These are phyloP conservation scores for Pisolithus tinctorius DNA, from an alignment of 768 basidiomycete genomes.

Conservation along the genomic window DNA sequence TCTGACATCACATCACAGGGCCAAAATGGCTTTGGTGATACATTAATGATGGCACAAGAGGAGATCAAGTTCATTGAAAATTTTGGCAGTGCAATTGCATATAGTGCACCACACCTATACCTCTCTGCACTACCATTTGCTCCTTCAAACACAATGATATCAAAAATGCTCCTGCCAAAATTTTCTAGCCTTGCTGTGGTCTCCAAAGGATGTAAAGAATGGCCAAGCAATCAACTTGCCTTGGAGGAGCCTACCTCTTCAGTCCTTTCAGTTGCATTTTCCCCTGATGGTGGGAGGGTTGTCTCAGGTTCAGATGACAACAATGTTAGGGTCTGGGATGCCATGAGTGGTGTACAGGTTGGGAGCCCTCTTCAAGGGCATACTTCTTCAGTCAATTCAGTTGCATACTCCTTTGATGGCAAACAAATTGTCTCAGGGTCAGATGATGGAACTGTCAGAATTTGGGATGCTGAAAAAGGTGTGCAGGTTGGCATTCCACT, in stretches of 20 bases:
- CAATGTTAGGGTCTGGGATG: neutral
- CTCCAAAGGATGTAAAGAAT: neutral
- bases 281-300: neutral
- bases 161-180: neutral
- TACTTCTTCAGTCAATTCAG: neutral
- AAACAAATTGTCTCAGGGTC: neutral
- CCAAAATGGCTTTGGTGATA: neutral
- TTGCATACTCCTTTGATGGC: neutral
- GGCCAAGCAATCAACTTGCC: neutral
- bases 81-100: conserved; percentile 10
- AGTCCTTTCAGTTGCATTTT: neutral
- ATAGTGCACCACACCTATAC: conserved; percentile 20
- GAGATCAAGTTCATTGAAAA: conserved; percentile 5
- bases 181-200: neutral
- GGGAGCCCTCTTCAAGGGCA: neutral
- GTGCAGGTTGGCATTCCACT: neutral
- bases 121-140: conserved; percentile 19
- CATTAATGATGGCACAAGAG: conserved; percentile 2
- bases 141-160: conserved; percentile 20
- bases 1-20: neutral
- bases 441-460: neutral
- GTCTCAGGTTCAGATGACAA: conserved; percentile 1
- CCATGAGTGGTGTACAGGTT: neutral
- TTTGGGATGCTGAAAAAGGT: neutral
- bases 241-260: neutral